Percentiles rank a stretch among this genome's conserved stretches.
Conservation (phyloP, 441 rosid species). For the Capsella rubella region DNA sequence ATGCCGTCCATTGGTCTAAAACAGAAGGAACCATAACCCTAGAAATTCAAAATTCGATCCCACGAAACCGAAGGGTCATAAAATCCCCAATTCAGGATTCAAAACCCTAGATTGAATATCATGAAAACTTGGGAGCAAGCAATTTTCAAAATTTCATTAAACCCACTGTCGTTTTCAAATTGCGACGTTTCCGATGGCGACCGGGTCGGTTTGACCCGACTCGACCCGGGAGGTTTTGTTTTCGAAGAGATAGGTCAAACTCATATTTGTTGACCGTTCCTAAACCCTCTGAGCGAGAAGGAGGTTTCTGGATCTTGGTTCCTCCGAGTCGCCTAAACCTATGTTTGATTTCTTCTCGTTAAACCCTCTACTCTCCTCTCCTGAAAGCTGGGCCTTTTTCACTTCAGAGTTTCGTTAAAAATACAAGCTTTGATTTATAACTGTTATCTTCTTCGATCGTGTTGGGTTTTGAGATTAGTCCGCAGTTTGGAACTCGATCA, state of each 20-base stretch:
- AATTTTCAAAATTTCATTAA: neutral
- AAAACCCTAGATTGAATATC: slow-evolving; percentile 8
- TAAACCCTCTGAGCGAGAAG: neutral
- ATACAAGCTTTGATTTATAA: slow-evolving; percentile 10
- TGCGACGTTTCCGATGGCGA: slow-evolving; percentile 32
- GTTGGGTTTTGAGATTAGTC: slow-evolving; percentile 6
- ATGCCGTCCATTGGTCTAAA: slow-evolving; percentile 58
- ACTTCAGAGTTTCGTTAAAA: neutral
- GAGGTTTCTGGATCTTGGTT: slow-evolving; percentile 15
- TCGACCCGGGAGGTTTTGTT: slow-evolving; percentile 8
- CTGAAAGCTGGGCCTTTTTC: slow-evolving; percentile 19
- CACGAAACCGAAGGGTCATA: slow-evolving; percentile 31
- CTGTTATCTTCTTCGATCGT: slow-evolving; percentile 15
- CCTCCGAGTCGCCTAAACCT: slow-evolving; percentile 7
- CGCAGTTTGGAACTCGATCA: neutral
- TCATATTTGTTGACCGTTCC: neutral
- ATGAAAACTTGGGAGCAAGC: slow-evolving; percentile 22
- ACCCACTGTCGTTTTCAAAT: slow-evolving; percentile 9
- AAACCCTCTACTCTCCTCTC: slow-evolving; percentile 25
- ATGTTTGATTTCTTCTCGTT: slow-evolving; percentile 14
- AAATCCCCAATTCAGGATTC: slow-evolving; percentile 9
- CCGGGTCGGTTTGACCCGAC: neutral
- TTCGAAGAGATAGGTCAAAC: slow-evolving; percentile 17
- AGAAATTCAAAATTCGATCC: slow-evolving; percentile 17
- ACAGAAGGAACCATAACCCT: slow-evolving; percentile 42